Evolutionary conservation across 768 basidiomycete species (phyloP), one percentile per base, ranked within the genome.

Genomic region (Pleurotus giganteus): DNA sequence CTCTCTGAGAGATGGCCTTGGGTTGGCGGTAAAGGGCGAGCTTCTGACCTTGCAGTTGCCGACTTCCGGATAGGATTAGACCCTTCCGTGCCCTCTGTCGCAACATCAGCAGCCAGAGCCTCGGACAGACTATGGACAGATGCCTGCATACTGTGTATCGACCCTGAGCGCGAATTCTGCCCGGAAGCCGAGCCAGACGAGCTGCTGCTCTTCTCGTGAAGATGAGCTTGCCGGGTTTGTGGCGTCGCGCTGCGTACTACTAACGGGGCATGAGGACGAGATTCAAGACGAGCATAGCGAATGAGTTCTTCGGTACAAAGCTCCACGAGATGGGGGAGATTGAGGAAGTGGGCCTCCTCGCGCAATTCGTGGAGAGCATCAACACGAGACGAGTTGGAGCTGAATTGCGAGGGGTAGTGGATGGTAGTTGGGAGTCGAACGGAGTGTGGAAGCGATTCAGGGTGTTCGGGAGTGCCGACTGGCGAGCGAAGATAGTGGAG

Each of bases 331-430:
- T 78, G 79, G 0, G 78, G 77, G 50, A 93, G 82, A 24, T 81
- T 83, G n/a, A 93, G 81, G 63, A 84, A 91, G 37, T 74, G 73
- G 1, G 91, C 87, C 65, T 94, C 91, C 59, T 93, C 89, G 9
- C 89, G 82, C 21, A 92, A 80, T 57, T 90, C 87, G 41, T 89
- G 76, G 21, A 93, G 77, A 1, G 71, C 73, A 51, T 91, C 90
- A 17, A 91, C 71, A 8, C 82, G 81, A 2, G 75, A 63, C 15
- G 68, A 70, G 4, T 74, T 74, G 23, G 69, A 69, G 28, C 76
- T 72, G 32, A 69, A 69, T 7, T 45, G 43, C 23, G 49, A 34
- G 15, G 21, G 49, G 23, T 51, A 37, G 23, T 15, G 2, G 31
- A 17, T 23, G n/a, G 34, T 37, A 21, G 34, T n/a, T 4, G 49